A percentile compares a stretch with the other conserved stretches of the same genome.
These are phyloP conservation scores for Penicilliopsis zonata DNA, from an alignment of 495 filamentous ascomycete genomes.

Conservation along the genomic window DNA sequence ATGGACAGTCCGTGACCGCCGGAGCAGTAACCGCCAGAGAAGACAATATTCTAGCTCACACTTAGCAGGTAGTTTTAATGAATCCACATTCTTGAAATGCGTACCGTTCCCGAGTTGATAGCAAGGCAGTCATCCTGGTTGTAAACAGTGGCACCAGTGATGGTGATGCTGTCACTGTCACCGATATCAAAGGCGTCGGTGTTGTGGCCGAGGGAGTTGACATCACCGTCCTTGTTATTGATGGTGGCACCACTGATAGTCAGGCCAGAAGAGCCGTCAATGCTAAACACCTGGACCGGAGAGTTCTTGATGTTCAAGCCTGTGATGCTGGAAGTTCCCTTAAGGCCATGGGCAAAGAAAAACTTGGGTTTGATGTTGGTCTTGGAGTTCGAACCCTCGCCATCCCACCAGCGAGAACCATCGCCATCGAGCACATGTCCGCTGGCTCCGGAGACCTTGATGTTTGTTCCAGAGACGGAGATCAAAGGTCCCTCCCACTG, in stretches of 20 bases:
- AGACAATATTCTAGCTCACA: constrained; percentile 44
- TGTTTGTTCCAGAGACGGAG: constrained; percentile 29
- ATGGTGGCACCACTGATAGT: constrained; percentile 40
- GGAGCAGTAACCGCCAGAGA: constrained; percentile 40
- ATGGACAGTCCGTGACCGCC: constrained; percentile 61
- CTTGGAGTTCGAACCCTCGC: constrained; percentile 39
- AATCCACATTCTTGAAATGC: no score
- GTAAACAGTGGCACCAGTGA: constrained; percentile 41
- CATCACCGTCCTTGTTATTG: constrained; percentile 48
- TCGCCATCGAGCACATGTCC: constrained; percentile 32
- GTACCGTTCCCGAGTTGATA: constrained; percentile 50
- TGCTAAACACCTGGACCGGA: constrained; percentile 50
- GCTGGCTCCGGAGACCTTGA: constrained; percentile 28
- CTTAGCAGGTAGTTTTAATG: no score
- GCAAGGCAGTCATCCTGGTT: constrained; percentile 58
- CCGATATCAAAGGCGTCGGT: constrained; percentile 58
- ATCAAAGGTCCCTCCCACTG: constrained; percentile 41
- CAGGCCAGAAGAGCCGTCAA: constrained; percentile 39
- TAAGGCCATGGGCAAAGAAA: constrained; percentile 38
- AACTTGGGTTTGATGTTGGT: constrained; percentile 51
- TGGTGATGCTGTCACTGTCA: constrained; percentile 34
- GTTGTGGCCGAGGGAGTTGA: constrained; percentile 40
- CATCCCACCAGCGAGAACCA: constrained; percentile 41
- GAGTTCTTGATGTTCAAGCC: constrained; percentile 41
- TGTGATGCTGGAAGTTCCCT: constrained; percentile 29